phyloP scores from a whole-genome alignment of 768 basidiomycete species.

The Kwoniella sp. region DNA sequence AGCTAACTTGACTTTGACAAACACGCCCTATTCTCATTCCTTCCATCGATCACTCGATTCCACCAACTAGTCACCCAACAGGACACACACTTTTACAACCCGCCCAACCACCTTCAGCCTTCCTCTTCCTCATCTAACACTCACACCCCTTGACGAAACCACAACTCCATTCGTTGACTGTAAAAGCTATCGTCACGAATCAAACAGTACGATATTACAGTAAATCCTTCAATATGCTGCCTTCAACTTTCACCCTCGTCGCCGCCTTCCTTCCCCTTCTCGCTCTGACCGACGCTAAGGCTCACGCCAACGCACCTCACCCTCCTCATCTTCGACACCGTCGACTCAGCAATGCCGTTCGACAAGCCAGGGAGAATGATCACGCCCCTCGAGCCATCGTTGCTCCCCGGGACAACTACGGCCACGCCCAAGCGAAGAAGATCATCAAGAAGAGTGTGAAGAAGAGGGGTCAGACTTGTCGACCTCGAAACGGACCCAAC shows the following conservation, averaged over 20 bases:
- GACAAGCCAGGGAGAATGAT: slow-evolving; percentile 15
- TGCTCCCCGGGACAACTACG: slow-evolving; percentile 28
- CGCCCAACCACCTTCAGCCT: not conserved
- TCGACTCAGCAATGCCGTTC: slow-evolving; percentile 24
- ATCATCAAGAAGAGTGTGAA: slow-evolving; percentile 35
- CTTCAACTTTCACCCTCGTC: slow-evolving; percentile 26
- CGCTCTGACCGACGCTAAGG: slow-evolving; percentile 16
- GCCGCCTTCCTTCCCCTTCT: slow-evolving; percentile 39
- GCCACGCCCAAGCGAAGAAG: slow-evolving; percentile 40
- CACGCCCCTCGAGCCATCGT: slow-evolving; percentile 13
- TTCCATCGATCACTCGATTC: not conserved
- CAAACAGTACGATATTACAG: not conserved
- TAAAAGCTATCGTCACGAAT: not conserved
- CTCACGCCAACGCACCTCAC: slow-evolving; percentile 18
- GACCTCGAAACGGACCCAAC: slow-evolving; percentile 21
- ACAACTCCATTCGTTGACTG: slow-evolving; percentile 5
- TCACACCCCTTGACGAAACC: not conserved
- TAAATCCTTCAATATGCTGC: slow-evolving; percentile 10
- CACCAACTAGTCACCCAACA: not conserved
- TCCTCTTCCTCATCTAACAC: not conserved
- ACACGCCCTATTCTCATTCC: not conserved
- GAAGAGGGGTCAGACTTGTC: slow-evolving; percentile 33
- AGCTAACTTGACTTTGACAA: not conserved
- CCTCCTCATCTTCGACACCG: slow-evolving; percentile 37
- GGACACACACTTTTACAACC: not conserved